Evolutionary conservation across 805 yeast species (phyloP).

Genomic region (Metschnikowia koreensis): DNA sequence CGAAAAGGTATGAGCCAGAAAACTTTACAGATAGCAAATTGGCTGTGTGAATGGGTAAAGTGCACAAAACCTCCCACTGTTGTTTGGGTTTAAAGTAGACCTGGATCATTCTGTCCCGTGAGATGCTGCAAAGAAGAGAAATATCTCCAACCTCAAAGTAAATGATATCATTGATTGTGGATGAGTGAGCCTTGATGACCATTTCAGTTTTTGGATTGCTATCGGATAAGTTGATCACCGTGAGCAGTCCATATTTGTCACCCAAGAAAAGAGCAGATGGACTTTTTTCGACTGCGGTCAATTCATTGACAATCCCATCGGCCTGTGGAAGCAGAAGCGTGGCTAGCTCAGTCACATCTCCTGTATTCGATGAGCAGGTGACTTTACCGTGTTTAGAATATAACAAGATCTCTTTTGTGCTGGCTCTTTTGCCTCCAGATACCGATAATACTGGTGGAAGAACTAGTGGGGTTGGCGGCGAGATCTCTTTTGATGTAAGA

Average conservation of each 20-base stretch:
- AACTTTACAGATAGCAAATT: conserved; percentile 43
- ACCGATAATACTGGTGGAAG: conserved; percentile 2
- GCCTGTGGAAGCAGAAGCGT: conserved; percentile 1
- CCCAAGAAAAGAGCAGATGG: conserved; percentile 38
- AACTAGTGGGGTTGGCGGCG: not conserved
- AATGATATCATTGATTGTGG: conserved; percentile 46
- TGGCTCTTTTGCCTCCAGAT: conserved; percentile 8
- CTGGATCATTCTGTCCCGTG: conserved; percentile 66
- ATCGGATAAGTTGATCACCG: conserved; percentile 25
- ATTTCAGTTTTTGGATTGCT: conserved; percentile 16
- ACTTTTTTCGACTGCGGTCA: conserved; percentile 41
- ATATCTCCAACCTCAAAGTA: conserved; percentile 28
- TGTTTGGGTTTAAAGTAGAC: conserved; percentile 33
- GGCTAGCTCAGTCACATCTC: not conserved
- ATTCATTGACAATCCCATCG: conserved; percentile 30
- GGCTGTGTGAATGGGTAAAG: conserved; percentile 58
- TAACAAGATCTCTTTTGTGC: conserved; percentile 15
- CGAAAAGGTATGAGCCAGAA: conserved; percentile 36
- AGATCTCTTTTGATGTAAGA: not conserved
- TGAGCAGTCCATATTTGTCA: conserved; percentile 48
- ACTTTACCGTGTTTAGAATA: conserved; percentile 25
- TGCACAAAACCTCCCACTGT: conserved; percentile 55
- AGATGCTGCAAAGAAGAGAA: conserved; percentile 45
- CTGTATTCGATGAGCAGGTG: not conserved
- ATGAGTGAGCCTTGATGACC: conserved; percentile 49